A percentile compares a stretch with the other conserved stretches of the same genome.
phyloP scores from a whole-genome alignment of 805 yeast species.

The Hanseniaspora guilliermondii region DNA sequence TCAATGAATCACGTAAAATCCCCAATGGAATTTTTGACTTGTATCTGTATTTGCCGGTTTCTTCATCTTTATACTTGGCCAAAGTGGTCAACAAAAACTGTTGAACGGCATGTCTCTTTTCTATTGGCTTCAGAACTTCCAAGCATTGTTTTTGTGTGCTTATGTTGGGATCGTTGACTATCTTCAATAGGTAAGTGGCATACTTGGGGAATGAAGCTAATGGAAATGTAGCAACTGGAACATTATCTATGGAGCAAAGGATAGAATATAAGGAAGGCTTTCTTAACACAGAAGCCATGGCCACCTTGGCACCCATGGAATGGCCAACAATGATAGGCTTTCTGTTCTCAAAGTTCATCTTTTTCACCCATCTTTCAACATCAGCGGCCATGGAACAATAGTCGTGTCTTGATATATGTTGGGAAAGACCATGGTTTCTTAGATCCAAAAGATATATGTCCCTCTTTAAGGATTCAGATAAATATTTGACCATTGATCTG shows the following conservation, averaged over 20 bases:
- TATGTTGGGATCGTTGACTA: constrained; percentile 37
- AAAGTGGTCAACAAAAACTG: constrained; percentile 54
- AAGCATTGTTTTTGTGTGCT: constrained; percentile 56
- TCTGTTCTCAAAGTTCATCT: constrained; percentile 23
- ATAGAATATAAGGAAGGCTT: constrained; percentile 48
- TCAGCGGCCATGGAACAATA: constrained; percentile 77
- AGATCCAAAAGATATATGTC: constrained; percentile 63
- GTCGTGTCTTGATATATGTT: constrained; percentile 58
- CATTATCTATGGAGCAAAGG: constrained; percentile 74
- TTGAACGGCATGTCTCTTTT: constrained; percentile 45
- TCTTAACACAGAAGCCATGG: constrained; percentile 71
- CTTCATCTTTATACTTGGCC: constrained; percentile 23
- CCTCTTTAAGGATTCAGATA: constrained; percentile 37
- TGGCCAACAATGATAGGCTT: constrained; percentile 64
- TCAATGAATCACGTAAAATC: constrained; percentile 51
- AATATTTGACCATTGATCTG: constrained; percentile 57
- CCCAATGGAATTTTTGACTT: constrained; percentile 49
- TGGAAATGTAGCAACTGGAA: constrained; percentile 60
- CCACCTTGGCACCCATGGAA: constrained; percentile 90
- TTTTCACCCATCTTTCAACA: constrained; percentile 56
- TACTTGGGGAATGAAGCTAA: constrained; percentile 54
- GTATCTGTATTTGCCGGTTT: constrained; percentile 23
- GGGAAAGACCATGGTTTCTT: constrained; percentile 88
- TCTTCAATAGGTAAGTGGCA: constrained; percentile 46
- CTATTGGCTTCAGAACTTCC: constrained; percentile 47